These are phyloP conservation scores for Mycena pura DNA, from an alignment of 768 basidiomycete species.

Conservation along the genomic window DNA sequence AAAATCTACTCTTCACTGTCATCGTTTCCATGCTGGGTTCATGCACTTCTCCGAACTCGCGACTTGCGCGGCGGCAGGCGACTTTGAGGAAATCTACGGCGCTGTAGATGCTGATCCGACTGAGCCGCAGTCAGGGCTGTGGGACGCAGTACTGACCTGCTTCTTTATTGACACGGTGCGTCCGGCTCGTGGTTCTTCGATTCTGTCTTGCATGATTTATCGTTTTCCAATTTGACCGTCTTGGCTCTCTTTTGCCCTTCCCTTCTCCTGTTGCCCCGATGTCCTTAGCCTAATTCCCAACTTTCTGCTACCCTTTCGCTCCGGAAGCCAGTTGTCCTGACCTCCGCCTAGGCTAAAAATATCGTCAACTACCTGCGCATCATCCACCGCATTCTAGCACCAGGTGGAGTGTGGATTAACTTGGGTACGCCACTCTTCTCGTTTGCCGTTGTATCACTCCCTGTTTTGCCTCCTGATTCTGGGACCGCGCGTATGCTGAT, in stretches of 20 bases:
- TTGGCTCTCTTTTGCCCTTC: too few species aligned
- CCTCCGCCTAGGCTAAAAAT: conserved; percentile 75
- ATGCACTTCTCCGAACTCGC: neutral
- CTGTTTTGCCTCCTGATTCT: neutral
- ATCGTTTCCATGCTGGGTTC: too few species aligned
- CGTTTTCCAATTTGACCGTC: too few species aligned
- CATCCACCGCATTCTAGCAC: conserved; percentile 81
- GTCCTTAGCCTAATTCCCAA: too few species aligned
- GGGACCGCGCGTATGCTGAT: too few species aligned
- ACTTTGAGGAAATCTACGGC: conserved; percentile 94
- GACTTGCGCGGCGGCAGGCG: conserved; percentile 55
- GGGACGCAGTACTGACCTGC: conserved; percentile 92
- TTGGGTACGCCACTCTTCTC: conserved; percentile 57
- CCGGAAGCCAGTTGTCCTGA: neutral
- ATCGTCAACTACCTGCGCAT: conserved; percentile 90
- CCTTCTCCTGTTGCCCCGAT: too few species aligned
- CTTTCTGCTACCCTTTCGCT: too few species aligned
- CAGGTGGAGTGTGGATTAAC: conserved; percentile 93
- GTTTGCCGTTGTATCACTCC: neutral
- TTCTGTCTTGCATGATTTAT: too few species aligned
- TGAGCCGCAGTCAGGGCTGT: conserved; percentile 77
- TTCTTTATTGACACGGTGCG: conserved; percentile 96
- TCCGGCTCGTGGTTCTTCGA: neutral
- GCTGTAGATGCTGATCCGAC: conserved; percentile 50
- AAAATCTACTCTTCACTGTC: too few species aligned